Evolutionary conservation across 345 rosid genomes (phyloP).

Genomic region (Bruguiera gymnorhiza): DNA sequence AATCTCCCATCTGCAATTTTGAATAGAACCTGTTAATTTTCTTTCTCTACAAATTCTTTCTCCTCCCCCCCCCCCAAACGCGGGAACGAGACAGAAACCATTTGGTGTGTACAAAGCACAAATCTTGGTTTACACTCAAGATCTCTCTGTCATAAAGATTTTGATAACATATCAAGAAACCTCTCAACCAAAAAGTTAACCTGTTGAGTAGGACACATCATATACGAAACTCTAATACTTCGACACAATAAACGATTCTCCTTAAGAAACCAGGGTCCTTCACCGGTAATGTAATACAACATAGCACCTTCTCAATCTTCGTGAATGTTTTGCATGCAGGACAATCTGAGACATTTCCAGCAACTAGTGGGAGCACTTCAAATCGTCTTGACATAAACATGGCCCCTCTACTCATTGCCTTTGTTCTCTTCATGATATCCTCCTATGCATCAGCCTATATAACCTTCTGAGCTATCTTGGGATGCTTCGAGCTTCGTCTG

Average conservation of each 20-base stretch:
- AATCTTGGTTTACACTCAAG: no score
- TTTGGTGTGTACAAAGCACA: no score
- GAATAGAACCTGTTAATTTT: no score
- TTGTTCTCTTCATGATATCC: constrained; percentile 23
- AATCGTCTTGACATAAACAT: not conserved
- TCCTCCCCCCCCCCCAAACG: no score
- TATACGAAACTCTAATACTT: not conserved
- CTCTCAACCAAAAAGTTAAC: no score
- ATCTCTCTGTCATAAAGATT: no score
- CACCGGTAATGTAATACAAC: not conserved
- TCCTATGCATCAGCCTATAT: constrained; percentile 14
- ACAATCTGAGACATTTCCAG: constrained; percentile 23
- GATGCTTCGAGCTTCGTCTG: not conserved
- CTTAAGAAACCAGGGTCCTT: not conserved
- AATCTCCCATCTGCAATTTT: no score
- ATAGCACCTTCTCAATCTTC: not conserved
- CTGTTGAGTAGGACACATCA: no score
- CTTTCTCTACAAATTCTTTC: no score
- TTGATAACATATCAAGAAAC: no score
- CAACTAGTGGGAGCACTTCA: constrained; percentile 4
- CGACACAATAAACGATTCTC: no score
- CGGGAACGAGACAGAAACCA: no score
- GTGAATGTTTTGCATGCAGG: constrained; percentile 1
- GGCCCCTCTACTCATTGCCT: constrained; percentile 20
- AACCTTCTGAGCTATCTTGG: constrained; percentile 18